Conservation (phyloP, 345 rosid species). For the Eucalyptus regnans region DNA sequence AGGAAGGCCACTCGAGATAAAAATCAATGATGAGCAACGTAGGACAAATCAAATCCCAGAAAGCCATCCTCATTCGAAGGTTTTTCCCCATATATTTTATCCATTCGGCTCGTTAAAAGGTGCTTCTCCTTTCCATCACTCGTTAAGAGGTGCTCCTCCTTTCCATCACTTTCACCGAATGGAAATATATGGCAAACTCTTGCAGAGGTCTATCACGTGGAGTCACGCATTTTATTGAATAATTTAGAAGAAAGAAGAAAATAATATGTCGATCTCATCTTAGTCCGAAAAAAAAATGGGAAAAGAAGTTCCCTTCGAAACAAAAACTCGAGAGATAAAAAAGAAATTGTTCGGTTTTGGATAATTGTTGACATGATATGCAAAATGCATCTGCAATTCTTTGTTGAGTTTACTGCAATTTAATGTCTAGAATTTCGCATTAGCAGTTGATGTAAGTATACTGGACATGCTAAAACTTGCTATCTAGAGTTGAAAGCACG, state of each 20-base stretch:
- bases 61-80: background rate
- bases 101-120: background rate
- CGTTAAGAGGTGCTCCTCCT: no score
- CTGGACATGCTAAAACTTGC: background rate
- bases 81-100: background rate
- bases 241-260: background rate
- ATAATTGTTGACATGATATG: background rate
- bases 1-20: background rate
- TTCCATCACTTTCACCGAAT: background rate
- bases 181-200: background rate
- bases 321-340: background rate
- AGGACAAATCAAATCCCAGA: background rate
- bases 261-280: background rate
- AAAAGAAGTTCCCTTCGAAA: background rate
- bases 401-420: background rate
- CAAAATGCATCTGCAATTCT: background rate
- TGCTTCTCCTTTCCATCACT: background rate
- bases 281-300: background rate
- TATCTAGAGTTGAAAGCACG: background rate
- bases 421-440: background rate
- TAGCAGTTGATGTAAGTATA: background rate
- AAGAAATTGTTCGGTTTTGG: background rate
- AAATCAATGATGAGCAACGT: background rate
- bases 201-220: background rate
- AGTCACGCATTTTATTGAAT: background rate